These are phyloP conservation scores for Pythium apleroticum DNA, from an alignment of 352 stramenopile genomes.

Conservation along the genomic window DNA sequence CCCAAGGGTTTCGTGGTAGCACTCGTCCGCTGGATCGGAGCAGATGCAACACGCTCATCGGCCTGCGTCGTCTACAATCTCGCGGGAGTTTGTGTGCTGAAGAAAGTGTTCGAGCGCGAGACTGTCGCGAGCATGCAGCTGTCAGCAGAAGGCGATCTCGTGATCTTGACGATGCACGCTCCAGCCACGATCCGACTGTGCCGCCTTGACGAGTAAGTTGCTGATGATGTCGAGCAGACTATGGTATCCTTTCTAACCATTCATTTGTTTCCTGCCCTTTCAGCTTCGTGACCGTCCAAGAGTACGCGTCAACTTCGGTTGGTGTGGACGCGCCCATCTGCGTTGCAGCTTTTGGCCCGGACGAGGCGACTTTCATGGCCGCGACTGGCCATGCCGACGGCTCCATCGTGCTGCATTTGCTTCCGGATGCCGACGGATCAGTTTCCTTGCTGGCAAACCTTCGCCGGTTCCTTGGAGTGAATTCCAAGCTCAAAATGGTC, in stretches of 20 bases:
- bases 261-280: conserved; percentile 1
- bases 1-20: conserved; percentile 66
- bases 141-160: conserved; percentile 65
- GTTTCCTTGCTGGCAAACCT: conserved; percentile 77
- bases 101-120: conserved; percentile 47
- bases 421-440: conserved; percentile 77
- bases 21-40: conserved; percentile 10
- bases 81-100: conserved; percentile 52
- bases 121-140: conserved; percentile 50
- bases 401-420: conserved; percentile 72
- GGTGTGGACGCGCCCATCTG: conserved; percentile 47
- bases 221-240: not conserved
- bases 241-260: not conserved
- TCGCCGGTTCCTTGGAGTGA: conserved; percentile 72
- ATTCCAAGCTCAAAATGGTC: conserved; percentile 83
- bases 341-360: conserved; percentile 63
- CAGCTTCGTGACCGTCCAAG: conserved; percentile 45
- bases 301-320: conserved; percentile 43
- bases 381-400: conserved; percentile 71
- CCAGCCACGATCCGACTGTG: conserved; percentile 56
- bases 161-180: conserved; percentile 58
- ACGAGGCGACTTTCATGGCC: conserved; percentile 74
- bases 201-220: conserved; percentile 78
- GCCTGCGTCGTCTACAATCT: conserved; percentile 72
- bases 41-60: conserved; percentile 27